Conservation (phyloP, 2,329 filamentous ascomycete genomes). For the Leptodontidium sp. region DNA sequence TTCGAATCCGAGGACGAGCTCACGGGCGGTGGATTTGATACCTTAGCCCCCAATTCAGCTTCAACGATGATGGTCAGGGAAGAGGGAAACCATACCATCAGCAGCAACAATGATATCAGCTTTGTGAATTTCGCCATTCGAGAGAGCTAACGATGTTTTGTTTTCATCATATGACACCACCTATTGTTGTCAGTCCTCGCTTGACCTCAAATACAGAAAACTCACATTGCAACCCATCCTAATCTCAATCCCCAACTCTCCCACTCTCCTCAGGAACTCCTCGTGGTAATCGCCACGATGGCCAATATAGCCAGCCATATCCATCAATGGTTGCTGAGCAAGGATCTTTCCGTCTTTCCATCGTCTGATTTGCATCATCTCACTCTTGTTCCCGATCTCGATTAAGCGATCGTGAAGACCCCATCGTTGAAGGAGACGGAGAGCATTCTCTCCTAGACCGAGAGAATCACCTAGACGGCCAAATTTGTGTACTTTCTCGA, state of each 20-base stretch:
- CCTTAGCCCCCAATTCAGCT: conserved; percentile 39
- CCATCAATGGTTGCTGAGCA: conserved; percentile 57
- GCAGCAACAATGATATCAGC: conserved; percentile 61
- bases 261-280: conserved; percentile 51
- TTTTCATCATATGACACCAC: conserved; percentile 51
- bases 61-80: not conserved
- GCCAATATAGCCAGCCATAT: conserved; percentile 58
- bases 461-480: conserved; percentile 55
- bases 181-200: conserved; percentile 33
- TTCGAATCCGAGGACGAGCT: conserved; percentile 59
- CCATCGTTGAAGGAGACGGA: conserved; percentile 55
- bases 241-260: conserved; percentile 51
- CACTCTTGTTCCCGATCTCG: conserved; percentile 56
- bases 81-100: conserved; percentile 47
- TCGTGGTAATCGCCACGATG: conserved; percentile 56
- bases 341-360: conserved; percentile 58
- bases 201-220: not conserved
- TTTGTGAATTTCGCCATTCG: conserved; percentile 48
- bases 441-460: conserved; percentile 56
- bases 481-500: conserved; percentile 55
- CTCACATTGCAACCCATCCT: conserved; percentile 49
- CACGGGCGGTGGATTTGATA: conserved; percentile 59
- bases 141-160: conserved; percentile 47
- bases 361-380: conserved; percentile 56
- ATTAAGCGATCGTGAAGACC: conserved; percentile 52